Conservation (phyloP, 371 early-diverging fungal genomes). For the Mucor sp. region DNA sequence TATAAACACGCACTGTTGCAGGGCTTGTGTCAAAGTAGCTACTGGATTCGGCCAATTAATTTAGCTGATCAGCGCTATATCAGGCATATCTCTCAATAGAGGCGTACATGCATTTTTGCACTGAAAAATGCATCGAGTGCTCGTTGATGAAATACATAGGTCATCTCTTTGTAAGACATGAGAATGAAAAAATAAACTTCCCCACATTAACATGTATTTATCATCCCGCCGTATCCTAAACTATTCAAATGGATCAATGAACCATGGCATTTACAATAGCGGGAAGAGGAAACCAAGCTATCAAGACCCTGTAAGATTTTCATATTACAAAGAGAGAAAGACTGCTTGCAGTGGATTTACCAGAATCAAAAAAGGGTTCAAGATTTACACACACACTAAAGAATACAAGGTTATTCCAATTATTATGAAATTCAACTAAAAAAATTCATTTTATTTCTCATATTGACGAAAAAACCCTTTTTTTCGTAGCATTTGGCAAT, state of each 20-base stretch:
- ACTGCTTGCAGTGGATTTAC: neutral
- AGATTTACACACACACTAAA: neutral
- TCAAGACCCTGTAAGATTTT: neutral
- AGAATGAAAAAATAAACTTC: constrained; percentile 2
- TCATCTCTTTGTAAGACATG: constrained; percentile 5
- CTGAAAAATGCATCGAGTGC: neutral
- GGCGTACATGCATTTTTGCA: neutral
- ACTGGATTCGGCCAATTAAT: neutral
- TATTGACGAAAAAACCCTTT: neutral
- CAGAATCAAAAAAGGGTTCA: neutral
- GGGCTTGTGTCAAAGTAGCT: neutral
- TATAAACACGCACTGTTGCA: constrained; percentile 1
- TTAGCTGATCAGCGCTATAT: neutral
- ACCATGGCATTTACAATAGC: neutral
- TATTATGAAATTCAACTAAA: neutral
- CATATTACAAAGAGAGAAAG: neutral
- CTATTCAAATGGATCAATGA: neutral
- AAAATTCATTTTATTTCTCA: neutral
- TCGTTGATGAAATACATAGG: neutral
- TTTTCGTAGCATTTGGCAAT: neutral
- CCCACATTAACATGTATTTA: constrained; percentile 11
- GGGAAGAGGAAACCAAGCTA: neutral
- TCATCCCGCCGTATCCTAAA: constrained; percentile 1
- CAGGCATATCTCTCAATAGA: constrained; percentile 8
- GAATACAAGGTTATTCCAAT: constrained; percentile 2